Evolutionary conservation across 768 basidiomycete species (phyloP).

Genomic region (Hemileccinum rubropunctum): DNA sequence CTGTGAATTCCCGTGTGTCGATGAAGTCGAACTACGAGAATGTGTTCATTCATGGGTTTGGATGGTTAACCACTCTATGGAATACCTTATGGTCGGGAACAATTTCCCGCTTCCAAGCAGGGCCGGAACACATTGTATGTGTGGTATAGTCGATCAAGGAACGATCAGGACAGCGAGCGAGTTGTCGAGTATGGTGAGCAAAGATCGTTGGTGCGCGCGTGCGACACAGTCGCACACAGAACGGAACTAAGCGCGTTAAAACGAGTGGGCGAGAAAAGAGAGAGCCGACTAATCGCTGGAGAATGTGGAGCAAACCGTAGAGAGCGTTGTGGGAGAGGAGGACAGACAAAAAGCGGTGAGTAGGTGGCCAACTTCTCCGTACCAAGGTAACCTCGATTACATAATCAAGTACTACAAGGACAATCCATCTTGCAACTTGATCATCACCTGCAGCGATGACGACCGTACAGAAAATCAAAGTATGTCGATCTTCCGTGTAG

Average conservation of each 20-base stretch:
- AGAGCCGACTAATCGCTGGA: slow-evolving; percentile 12
- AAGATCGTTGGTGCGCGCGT: slow-evolving; percentile 23
- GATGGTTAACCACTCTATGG: neutral
- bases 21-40: slow-evolving; percentile 87
- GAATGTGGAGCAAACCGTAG: slow-evolving; percentile 5
- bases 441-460: slow-evolving; percentile 50
- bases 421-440: neutral
- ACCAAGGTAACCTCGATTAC: slow-evolving; percentile 16
- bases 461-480: slow-evolving; percentile 89
- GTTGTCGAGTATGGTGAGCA: slow-evolving; percentile 21
- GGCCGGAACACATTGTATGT: slow-evolving; percentile 46
- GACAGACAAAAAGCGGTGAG: slow-evolving; percentile 10
- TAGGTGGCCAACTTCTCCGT: neutral
- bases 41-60: slow-evolving; percentile 1
- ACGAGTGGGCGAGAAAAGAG: slow-evolving; percentile 25
- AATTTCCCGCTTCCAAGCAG: slow-evolving; percentile 95
- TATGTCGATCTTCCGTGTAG: slow-evolving; percentile 29
- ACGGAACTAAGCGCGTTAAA: slow-evolving; percentile 15
- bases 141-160: slow-evolving; percentile 11
- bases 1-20: slow-evolving; percentile 88
- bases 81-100: slow-evolving; percentile 96
- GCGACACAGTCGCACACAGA: slow-evolving; percentile 37
- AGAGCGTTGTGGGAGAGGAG: slow-evolving; percentile 19
- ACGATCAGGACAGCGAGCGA: slow-evolving; percentile 23
- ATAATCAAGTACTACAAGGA: slow-evolving; percentile 2